Evolutionary conservation across 176 grass and related monocot genomes (phyloP).

Genomic region (Oryza nivara): DNA sequence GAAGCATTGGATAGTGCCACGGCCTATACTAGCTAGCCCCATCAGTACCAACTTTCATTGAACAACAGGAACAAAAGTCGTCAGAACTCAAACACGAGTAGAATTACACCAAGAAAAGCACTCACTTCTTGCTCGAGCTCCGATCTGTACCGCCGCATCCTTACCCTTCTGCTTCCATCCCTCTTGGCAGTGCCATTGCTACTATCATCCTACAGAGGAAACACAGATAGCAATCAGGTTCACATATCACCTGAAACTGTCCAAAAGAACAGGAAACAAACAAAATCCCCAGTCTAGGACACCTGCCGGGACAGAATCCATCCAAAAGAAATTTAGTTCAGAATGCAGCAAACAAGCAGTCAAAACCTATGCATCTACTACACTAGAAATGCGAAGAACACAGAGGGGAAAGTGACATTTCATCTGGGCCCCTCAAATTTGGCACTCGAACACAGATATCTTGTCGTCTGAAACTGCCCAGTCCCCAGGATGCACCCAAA

Average conservation of each 20-base stretch:
- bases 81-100: not conserved
- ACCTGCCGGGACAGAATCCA: slow-evolving; percentile 26
- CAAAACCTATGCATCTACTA: not conserved
- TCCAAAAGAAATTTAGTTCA: not conserved
- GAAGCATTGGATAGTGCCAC: not conserved
- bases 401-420: slow-evolving; percentile 42
- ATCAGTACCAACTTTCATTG: not conserved
- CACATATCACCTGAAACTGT: slow-evolving; percentile 12
- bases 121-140: slow-evolving; percentile 85
- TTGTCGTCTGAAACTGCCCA: slow-evolving; percentile 27
- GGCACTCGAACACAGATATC: slow-evolving; percentile 35
- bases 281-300: slow-evolving; percentile 7
- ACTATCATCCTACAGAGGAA: slow-evolving; percentile 55
- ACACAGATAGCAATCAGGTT: slow-evolving; percentile 20
- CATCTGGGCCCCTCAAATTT: slow-evolving; percentile 43
- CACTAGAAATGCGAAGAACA: slow-evolving; percentile 23
- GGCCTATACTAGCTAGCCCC: not conserved
- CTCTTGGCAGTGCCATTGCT: slow-evolving; percentile 45
- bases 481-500: slow-evolving; percentile 13
- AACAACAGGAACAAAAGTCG: not conserved
- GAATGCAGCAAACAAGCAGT: slow-evolving; percentile 1
- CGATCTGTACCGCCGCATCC: slow-evolving; percentile 60
- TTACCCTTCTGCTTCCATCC: slow-evolving; percentile 40
- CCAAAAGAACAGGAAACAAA: slow-evolving; percentile 18
- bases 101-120: slow-evolving; percentile 24